phyloP scores from a whole-genome alignment of 129 eudicot genomes.

The Glebionis coronaria region DNA sequence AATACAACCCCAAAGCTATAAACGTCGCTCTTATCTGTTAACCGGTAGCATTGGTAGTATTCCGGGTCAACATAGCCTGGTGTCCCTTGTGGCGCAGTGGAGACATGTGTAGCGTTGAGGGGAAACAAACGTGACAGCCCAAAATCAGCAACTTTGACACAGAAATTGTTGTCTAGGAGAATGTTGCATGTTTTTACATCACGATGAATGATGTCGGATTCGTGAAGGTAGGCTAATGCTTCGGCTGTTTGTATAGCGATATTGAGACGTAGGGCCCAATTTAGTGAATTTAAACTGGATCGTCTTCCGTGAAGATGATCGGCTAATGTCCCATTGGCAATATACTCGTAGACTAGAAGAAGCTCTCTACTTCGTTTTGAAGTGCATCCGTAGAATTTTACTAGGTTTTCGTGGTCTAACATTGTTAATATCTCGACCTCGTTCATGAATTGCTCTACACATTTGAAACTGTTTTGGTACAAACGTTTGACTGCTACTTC shows the following conservation, averaged over 20 bases:
- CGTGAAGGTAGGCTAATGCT: conserved; percentile 69
- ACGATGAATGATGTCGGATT: conserved; percentile 38
- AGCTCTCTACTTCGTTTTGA: conserved; percentile 68
- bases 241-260: conserved; percentile 85
- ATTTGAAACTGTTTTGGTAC: conserved; percentile 31
- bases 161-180: conserved; percentile 24
- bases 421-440: conserved; percentile 35
- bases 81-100: conserved; percentile 93
- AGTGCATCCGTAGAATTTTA: conserved; percentile 72
- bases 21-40: conserved; percentile 90
- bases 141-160: conserved; percentile 42
- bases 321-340: conserved; percentile 82
- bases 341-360: conserved; percentile 73
- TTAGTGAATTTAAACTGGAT: conserved; percentile 37
- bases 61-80: conserved; percentile 96
- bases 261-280: conserved; percentile 58
- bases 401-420: conserved; percentile 67
- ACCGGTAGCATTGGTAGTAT: conserved; percentile 68
- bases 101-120: conserved; percentile 63
- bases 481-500: conserved; percentile 41
- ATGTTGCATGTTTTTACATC: conserved; percentile 43
- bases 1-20: conserved; percentile 85
- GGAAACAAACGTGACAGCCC: conserved; percentile 60
- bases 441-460: conserved; percentile 38
- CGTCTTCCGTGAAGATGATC: conserved; percentile 80